phyloP scores from a whole-genome alignment of 495 filamentous ascomycete species.

The Rostrohypoxylon terebratum region DNA sequence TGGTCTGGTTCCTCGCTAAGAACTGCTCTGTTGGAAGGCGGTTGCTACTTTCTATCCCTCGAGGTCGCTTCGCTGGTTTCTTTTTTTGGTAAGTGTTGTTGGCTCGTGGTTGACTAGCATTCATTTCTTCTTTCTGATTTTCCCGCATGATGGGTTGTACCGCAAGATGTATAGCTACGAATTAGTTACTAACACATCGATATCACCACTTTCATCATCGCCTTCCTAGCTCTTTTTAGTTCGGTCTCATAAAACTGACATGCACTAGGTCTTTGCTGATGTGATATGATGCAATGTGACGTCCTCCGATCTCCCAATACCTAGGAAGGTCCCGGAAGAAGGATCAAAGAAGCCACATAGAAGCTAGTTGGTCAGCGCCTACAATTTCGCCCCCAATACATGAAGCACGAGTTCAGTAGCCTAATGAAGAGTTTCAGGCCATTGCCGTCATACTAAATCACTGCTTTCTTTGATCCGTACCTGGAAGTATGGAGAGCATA shows the following conservation, averaged over 20 bases:
- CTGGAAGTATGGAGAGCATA: not conserved
- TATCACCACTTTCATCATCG: not conserved
- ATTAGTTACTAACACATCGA: not conserved
- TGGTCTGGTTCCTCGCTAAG: slow-evolving; percentile 13
- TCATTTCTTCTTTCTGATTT: not conserved
- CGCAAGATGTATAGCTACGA: not conserved
- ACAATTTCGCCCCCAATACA: slow-evolving; percentile 14
- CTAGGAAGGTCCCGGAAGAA: slow-evolving; percentile 10
- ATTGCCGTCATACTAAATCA: not conserved
- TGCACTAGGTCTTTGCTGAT: not conserved
- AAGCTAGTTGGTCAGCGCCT: slow-evolving; percentile 8
- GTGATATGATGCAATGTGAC: slow-evolving; percentile 29
- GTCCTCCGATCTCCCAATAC: slow-evolving; percentile 25
- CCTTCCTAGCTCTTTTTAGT: not conserved
- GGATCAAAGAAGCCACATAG: slow-evolving; percentile 22
- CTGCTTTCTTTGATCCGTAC: not conserved
- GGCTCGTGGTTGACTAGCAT: slow-evolving; percentile 5
- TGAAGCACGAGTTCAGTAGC: not conserved
- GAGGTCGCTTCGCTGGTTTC: not conserved
- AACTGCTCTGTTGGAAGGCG: slow-evolving; percentile 3
- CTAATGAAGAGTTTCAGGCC: not conserved
- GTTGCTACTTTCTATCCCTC: slow-evolving; percentile 6
- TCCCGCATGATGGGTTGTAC: not conserved
- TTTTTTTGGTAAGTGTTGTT: slow-evolving; percentile 22
- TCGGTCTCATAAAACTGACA: slow-evolving; percentile 10